These are phyloP conservation scores for Epichloe sp. DNA, from an alignment of 2,329 filamentous ascomycete genomes.

Conservation along the genomic window DNA sequence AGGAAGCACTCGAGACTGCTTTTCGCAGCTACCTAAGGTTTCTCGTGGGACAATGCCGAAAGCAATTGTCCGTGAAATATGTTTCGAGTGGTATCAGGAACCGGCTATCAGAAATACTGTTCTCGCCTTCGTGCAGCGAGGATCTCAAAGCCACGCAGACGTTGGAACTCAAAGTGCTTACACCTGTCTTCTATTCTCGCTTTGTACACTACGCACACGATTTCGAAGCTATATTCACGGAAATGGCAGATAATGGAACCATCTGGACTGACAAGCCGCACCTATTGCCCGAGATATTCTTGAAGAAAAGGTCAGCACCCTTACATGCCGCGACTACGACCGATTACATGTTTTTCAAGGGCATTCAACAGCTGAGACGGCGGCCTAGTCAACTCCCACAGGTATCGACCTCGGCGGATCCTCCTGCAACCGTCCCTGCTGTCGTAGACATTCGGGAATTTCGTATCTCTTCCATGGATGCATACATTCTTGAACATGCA, in stretches of 20 bases:
- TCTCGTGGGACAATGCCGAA: conserved; percentile 33
- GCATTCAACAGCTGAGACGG: conserved; percentile 30
- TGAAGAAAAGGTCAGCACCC: conserved; percentile 25
- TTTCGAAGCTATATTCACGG: conserved; percentile 47
- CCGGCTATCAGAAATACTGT: conserved; percentile 23
- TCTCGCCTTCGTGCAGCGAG: conserved; percentile 16
- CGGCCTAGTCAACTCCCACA: conserved; percentile 27
- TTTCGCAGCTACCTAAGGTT: conserved; percentile 36
- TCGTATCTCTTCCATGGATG: conserved; percentile 38
- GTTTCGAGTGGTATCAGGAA: conserved; percentile 34
- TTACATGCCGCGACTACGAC: conserved; percentile 20
- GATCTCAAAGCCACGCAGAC: conserved; percentile 16
- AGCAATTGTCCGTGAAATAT: conserved; percentile 38
- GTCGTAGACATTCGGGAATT: conserved; percentile 31
- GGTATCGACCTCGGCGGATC: conserved; percentile 26
- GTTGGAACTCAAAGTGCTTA: conserved; percentile 45
- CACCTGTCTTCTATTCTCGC: conserved; percentile 53
- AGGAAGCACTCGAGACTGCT: conserved; percentile 31
- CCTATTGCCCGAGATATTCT: conserved; percentile 32
- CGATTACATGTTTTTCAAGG: conserved; percentile 29
- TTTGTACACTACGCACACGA: conserved; percentile 51
- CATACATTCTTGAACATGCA: conserved; percentile 27
- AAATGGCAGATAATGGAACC: conserved; percentile 45
- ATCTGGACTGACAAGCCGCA: conserved; percentile 42
- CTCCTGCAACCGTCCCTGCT: background rate